phyloP scores from a whole-genome alignment of 176 grass and related monocot genomes.

The Cocos nucifera region DNA sequence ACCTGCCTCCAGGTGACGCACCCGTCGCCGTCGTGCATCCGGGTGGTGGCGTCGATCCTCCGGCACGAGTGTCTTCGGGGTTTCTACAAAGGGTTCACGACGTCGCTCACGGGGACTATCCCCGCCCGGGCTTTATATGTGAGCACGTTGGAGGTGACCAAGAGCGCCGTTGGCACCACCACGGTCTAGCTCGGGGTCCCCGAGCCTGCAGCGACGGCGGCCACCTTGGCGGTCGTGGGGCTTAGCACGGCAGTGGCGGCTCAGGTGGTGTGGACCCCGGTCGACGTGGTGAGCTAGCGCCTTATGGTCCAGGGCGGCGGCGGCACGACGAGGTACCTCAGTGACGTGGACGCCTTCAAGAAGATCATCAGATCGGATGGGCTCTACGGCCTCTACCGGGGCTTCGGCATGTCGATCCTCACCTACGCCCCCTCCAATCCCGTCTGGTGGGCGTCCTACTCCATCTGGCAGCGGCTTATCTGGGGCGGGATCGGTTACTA shows the following conservation, averaged over 20 bases:
- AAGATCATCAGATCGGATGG: constrained; percentile 73
- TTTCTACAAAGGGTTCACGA: constrained; percentile 91
- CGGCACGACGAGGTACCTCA: constrained; percentile 32
- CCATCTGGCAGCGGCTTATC: constrained; percentile 57
- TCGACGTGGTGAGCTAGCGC: constrained; percentile 86
- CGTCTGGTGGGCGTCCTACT: constrained; percentile 82
- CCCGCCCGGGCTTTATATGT: constrained; percentile 95
- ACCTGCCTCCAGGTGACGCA: constrained; percentile 77
- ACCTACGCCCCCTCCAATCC: constrained; percentile 95
- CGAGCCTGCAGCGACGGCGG: constrained; percentile 53
- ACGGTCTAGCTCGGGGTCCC: constrained; percentile 48
- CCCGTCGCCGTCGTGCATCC: constrained; percentile 26
- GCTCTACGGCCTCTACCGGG: constrained; percentile 70
- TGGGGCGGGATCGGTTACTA: constrained; percentile 43
- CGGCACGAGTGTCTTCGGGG: no score
- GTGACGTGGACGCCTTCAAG: constrained; percentile 59
- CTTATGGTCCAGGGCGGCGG: constrained; percentile 68
- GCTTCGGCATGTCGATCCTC: constrained; percentile 87
- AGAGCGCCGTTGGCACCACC: constrained; percentile 75
- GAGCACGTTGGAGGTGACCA: constrained; percentile 89
- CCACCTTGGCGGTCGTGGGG: constrained; percentile 55
- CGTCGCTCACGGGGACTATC: constrained; percentile 78
- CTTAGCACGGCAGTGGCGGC: constrained; percentile 72
- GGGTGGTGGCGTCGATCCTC: constrained; percentile 47
- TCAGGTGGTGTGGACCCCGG: constrained; percentile 87